Conservation (phyloP, 2,329 filamentous ascomycete genomes). For the Chaetomium strumarium region DNA sequence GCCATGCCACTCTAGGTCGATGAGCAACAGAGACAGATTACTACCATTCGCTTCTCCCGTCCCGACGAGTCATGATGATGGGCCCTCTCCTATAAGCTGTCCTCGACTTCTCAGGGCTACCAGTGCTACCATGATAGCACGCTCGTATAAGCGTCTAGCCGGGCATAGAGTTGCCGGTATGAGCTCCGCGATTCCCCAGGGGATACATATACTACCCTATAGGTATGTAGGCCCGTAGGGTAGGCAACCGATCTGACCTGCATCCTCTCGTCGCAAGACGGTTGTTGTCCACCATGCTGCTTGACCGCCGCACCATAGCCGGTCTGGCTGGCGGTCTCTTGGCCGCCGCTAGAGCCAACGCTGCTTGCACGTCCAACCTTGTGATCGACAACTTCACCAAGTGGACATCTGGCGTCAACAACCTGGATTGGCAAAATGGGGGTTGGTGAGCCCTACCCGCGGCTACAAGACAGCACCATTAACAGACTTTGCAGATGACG, state of each 20-base stretch:
- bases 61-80: too few species aligned
- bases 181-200: background rate
- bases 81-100: background rate
- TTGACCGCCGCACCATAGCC: conserved; percentile 19
- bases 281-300: conserved; percentile 18
- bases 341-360: conserved; percentile 17
- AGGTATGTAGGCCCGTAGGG: too few species aligned
- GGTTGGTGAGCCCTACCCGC: conserved; percentile 18
- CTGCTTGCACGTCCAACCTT: conserved; percentile 27
- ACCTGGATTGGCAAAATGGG: conserved; percentile 24
- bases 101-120: background rate
- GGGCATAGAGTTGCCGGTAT: conserved; percentile 2
- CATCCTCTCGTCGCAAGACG: background rate
- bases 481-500: conserved; percentile 39
- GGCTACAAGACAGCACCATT: background rate
- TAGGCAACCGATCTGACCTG: too few species aligned
- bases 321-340: conserved; percentile 20
- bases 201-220: background rate
- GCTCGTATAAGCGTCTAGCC: conserved; percentile 7
- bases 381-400: conserved; percentile 28
- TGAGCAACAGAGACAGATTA: background rate
- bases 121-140: conserved; percentile 1
- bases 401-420: conserved; percentile 27
- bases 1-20: conserved; percentile 10
- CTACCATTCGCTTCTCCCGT: background rate